phyloP scores from a whole-genome alignment of 495 filamentous ascomycete genomes.

The Chaetomium cochliodes region DNA sequence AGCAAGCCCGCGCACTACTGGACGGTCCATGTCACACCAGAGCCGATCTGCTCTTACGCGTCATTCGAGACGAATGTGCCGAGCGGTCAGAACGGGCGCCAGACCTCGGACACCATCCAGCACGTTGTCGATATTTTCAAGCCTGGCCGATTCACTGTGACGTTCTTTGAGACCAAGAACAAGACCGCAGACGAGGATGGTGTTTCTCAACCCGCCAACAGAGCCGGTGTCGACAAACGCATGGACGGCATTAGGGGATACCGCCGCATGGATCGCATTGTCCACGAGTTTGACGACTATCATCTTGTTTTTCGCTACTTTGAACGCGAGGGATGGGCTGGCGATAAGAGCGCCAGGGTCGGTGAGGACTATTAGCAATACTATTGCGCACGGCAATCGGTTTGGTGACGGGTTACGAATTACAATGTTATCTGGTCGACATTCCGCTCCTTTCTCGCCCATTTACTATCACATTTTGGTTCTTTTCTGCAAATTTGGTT shows the following conservation, averaged over 20 bases:
- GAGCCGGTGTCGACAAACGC: conserved; percentile 54
- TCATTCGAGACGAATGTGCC: conserved; percentile 99
- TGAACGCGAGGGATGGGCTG: conserved; percentile 88
- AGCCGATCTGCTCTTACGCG: conserved; percentile 97
- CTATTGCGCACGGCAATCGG: neutral
- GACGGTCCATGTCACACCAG: conserved; percentile 97
- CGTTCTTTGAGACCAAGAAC: conserved; percentile 88
- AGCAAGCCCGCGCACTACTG: conserved; percentile 82
- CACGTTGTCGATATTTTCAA: conserved; percentile 95
- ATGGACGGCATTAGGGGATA: conserved; percentile 89
- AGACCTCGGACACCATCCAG: conserved; percentile 85
- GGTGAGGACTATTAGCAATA: conserved; percentile 48
- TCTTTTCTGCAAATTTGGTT: neutral
- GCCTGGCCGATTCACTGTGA: conserved; percentile 94
- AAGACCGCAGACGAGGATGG: conserved; percentile 45
- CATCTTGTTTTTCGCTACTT: conserved; percentile 97
- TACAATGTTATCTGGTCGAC: neutral
- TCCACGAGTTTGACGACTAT: conserved; percentile 97
- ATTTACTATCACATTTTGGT: neutral
- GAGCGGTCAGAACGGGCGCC: conserved; percentile 79
- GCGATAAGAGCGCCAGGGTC: conserved; percentile 66
- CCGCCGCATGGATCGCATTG: conserved; percentile 85
- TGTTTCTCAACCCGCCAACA: conserved; percentile 40
- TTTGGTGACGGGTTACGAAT: conserved; percentile 7
- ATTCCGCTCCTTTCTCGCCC: too few relatives aligned